Conservation (phyloP, 2,329 filamentous ascomycete species). For the Ceratocystis diversiconidia region DNA sequence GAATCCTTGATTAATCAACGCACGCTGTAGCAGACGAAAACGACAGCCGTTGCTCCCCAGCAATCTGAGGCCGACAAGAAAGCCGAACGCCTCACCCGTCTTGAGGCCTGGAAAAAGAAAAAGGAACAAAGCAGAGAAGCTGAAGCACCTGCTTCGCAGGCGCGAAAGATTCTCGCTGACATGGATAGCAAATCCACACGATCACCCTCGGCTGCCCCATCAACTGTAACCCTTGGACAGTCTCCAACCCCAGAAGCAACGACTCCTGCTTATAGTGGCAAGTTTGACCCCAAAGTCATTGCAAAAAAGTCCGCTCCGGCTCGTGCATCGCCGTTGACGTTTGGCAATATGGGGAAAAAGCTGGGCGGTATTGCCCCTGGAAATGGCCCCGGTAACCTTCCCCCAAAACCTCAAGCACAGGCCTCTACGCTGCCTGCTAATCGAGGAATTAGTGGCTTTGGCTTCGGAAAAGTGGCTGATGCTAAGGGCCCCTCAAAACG, state of each 20-base stretch:
- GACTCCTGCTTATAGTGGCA: conserved; percentile 49
- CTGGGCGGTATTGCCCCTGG: conserved; percentile 25
- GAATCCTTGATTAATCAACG: conserved; percentile 16
- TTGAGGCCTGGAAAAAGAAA: conserved; percentile 88
- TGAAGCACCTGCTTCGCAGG: conserved; percentile 55
- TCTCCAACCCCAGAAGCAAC: conserved; percentile 31
- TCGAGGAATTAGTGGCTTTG: conserved; percentile 65
- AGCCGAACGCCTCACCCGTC: conserved; percentile 62
- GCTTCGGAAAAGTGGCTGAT: conserved; percentile 58
- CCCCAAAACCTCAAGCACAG: conserved; percentile 23
- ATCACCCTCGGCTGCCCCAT: conserved; percentile 33
- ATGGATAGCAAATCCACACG: conserved; percentile 56
- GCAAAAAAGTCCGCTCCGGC: conserved; percentile 53
- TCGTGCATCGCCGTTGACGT: conserved; percentile 34
- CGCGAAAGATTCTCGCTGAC: conserved; percentile 53
- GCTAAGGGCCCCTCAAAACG: conserved; percentile 51
- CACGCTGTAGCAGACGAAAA: conserved; percentile 10
- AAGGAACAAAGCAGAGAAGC: conserved; percentile 50
- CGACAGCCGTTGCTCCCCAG: conserved; percentile 28
- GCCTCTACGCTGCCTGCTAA: conserved; percentile 49
- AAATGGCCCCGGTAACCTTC: background rate
- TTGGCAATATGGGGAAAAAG: conserved; percentile 28
- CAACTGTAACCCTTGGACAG: conserved; percentile 30
- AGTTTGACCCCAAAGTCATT: conserved; percentile 53
- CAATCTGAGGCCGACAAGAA: conserved; percentile 62